Evolutionary conservation across 495 filamentous ascomycete genomes (phyloP).

Genomic region (Thermochaetoides thermophila): DNA sequence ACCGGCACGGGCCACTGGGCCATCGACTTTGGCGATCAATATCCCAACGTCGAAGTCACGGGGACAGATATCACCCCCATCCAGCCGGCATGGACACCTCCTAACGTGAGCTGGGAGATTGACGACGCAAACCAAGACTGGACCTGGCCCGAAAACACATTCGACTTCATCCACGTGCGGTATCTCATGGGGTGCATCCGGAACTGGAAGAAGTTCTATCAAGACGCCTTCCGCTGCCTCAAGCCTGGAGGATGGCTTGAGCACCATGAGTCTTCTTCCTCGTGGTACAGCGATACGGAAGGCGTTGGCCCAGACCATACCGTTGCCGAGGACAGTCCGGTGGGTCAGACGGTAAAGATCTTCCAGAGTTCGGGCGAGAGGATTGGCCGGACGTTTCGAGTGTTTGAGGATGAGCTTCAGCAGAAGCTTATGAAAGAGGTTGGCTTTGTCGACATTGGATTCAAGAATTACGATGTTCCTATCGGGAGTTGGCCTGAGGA

Average conservation of each 20-base stretch:
- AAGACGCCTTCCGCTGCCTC: slow-evolving; percentile 17
- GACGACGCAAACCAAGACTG: slow-evolving; percentile 39
- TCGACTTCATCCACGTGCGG: slow-evolving; percentile 38
- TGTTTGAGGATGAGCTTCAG: slow-evolving; percentile 10
- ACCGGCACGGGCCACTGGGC: no score
- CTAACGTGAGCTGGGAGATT: slow-evolving; percentile 34
- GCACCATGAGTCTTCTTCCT: slow-evolving; percentile 12
- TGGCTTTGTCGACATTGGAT: slow-evolving; percentile 42
- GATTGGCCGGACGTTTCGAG: slow-evolving; percentile 5
- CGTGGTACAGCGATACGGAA: slow-evolving; percentile 11
- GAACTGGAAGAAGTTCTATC: slow-evolving; percentile 37
- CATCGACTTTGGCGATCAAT: no score
- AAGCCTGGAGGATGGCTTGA: slow-evolving; percentile 20
- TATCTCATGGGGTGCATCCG: slow-evolving; percentile 36
- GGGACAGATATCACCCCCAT: slow-evolving; percentile 8
- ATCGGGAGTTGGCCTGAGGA: slow-evolving; percentile 46
- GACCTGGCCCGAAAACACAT: slow-evolving; percentile 24
- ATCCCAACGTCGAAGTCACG: no score
- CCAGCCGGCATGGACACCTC: slow-evolving; percentile 21
- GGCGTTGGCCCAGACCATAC: slow-evolving; percentile 4
- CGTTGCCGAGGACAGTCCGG: slow-evolving; percentile 1
- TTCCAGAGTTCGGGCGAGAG: slow-evolving; percentile 5
- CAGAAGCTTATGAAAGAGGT: slow-evolving; percentile 34
- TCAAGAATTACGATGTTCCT: slow-evolving; percentile 38
- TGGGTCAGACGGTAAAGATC: slow-evolving; percentile 12